Base-by-base conservation (phyloP, 441 rosid species). In the Gossypium gossypioides region DNA sequence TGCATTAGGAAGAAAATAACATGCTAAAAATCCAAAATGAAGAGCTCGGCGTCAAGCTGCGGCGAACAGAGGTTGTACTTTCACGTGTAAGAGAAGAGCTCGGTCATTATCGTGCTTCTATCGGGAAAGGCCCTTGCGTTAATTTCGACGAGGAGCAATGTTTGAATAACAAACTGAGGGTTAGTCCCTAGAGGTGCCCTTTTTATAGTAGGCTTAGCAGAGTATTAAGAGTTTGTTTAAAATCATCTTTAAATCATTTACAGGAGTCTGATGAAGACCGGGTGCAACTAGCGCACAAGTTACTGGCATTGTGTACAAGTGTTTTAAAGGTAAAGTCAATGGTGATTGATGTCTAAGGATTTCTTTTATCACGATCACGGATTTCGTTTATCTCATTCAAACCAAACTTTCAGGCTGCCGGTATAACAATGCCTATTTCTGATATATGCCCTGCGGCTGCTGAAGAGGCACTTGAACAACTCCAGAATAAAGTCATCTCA, bases 1-100 rank as follows among this genome's bases (percentile, higher is more conserved):
- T 71, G 71, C 79, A 78, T 87, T 80, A 96, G 99, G 99, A 93
- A 81, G 98, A 93, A 86, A 96, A 96, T 82, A 89, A 89, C 76
- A 76, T 72, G 62, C 90, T 96, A 37, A 96, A 87, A 81, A 63
- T 74, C 70, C 92, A 88, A 76, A 93, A 87, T 25, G 97, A 91
- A 76, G 98, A 93, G 51, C 97, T 96, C 25, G 74, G 80, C 72
- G 69, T 86, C 29, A 91, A 87, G 82, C 78, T 96, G 76, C 78
- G 83, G 62, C 81, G 86, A 65, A 76, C 88, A 12, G 93, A 91
- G 81, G 77, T 81, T 61, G 81, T 76, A 34, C 84, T 88, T 71
- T 84, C 86, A 57, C 93, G 96, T 34, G 85, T 85, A 63, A 91
- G 82, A 85, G 97, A 96, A 77, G 99, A 96, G 85, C 92, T 93